phyloP scores from a whole-genome alignment of 768 basidiomycete species.

The Pisolithus tinctorius region DNA sequence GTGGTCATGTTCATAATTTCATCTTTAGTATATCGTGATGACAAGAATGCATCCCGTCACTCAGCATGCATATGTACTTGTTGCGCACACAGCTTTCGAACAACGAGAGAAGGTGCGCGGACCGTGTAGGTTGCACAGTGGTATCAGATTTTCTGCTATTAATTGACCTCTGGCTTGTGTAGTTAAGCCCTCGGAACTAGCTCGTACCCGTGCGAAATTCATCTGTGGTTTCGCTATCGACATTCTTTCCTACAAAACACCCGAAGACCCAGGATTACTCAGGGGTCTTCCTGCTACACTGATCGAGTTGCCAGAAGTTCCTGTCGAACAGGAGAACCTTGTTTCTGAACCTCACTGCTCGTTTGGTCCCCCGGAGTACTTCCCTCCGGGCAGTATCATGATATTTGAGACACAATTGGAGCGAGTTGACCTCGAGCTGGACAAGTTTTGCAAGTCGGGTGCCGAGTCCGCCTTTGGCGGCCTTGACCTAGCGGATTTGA shows the following conservation, averaged over 20 bases:
- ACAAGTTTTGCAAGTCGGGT: constrained; percentile 63
- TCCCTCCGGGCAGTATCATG: constrained; percentile 96
- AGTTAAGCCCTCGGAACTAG: constrained; percentile 85
- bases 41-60: constrained; percentile 88
- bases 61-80: constrained; percentile 86
- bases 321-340: constrained; percentile 57
- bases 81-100: constrained; percentile 90
- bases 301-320: constrained; percentile 52
- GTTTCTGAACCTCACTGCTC: constrained; percentile 65
- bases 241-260: constrained; percentile 53
- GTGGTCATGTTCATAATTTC: not conserved
- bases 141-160: not conserved
- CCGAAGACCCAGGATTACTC: constrained; percentile 45
- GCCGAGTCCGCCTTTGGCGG: constrained; percentile 67
- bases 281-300: constrained; percentile 70
- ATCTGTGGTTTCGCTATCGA: constrained; percentile 73
- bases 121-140: constrained; percentile 44
- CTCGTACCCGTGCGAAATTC: constrained; percentile 71
- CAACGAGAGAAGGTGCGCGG: constrained; percentile 79
- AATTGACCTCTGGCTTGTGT: not conserved
- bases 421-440: constrained; percentile 63
- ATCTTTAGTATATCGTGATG: constrained; percentile 77
- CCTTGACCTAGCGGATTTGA: constrained; percentile 82
- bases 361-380: constrained; percentile 77
- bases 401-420: constrained; percentile 83